Conservation (phyloP, 2,329 filamentous ascomycete species). For the Phialophora chinensis region DNA sequence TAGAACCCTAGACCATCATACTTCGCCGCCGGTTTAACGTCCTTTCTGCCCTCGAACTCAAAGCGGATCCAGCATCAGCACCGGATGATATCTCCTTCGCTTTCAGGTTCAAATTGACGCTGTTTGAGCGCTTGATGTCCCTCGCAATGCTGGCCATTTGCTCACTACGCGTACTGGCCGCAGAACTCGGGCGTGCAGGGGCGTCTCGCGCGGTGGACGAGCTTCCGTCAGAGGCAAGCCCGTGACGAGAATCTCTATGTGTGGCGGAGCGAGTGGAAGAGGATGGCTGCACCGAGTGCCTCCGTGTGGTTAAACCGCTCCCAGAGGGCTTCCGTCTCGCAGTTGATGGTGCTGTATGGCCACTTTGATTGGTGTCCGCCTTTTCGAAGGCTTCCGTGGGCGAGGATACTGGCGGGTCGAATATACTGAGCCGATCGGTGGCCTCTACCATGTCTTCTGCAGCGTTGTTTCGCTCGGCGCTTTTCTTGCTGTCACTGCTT, state of each 20-base stretch:
- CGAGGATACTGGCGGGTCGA: constrained; percentile 36
- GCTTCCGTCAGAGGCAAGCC: neutral
- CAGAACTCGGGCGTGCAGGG: constrained; percentile 18
- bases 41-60: constrained; percentile 32
- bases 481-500: constrained; percentile 28
- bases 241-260: neutral
- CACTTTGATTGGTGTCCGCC: neutral
- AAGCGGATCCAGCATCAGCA: neutral
- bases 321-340: constrained; percentile 22
- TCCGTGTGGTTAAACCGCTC: constrained; percentile 10
- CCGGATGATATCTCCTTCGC: neutral
- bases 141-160: neutral
- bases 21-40: constrained; percentile 34
- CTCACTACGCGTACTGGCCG: constrained; percentile 21
- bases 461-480: constrained; percentile 11
- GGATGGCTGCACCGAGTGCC: constrained; percentile 31
- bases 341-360: constrained; percentile 13
- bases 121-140: constrained; percentile 28
- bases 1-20: constrained; percentile 34
- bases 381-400: constrained; percentile 24
- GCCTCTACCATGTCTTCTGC: constrained; percentile 32
- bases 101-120: constrained; percentile 24
- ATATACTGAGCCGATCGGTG: constrained; percentile 37
- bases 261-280: constrained; percentile 12
- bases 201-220: neutral